These are phyloP conservation scores for Cardiospermum halicacabum DNA, from an alignment of 345 rosid species.

Conservation along the genomic window DNA sequence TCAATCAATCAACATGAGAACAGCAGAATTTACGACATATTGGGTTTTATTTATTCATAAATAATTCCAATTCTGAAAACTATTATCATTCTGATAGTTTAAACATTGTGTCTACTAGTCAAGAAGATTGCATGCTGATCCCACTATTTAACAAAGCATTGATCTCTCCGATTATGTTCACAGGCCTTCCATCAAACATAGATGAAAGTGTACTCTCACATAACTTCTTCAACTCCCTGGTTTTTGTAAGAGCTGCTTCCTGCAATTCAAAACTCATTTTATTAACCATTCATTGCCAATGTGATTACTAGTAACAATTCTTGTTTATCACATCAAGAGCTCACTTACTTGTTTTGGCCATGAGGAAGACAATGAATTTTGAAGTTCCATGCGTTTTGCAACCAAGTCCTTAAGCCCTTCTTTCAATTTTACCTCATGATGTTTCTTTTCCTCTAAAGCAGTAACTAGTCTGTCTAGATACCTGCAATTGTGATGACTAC, in stretches of 20 bases:
- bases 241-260: slow-evolving; percentile 79
- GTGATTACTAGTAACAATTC: too few species aligned
- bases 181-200: slow-evolving; percentile 95
- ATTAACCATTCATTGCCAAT: neutral
- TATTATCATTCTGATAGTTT: slow-evolving; percentile 8
- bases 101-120: slow-evolving; percentile 18
- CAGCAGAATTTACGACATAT: too few species aligned
- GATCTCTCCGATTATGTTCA: slow-evolving; percentile 91
- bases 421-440: slow-evolving; percentile 72
- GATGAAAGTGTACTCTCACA: slow-evolving; percentile 85
- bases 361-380: slow-evolving; percentile 74
- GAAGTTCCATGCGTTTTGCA: slow-evolving; percentile 85
- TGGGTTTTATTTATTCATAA: neutral
- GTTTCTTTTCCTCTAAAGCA: slow-evolving; percentile 79
- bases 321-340: slow-evolving; percentile 4
- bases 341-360: slow-evolving; percentile 93
- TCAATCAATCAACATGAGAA: too few species aligned
- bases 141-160: slow-evolving; percentile 74
- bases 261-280: slow-evolving; percentile 27
- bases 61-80: neutral
- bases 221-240: slow-evolving; percentile 82
- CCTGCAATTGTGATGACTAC: slow-evolving; percentile 32
- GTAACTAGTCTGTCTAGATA: slow-evolving; percentile 82
- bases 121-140: slow-evolving; percentile 33
- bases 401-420: slow-evolving; percentile 79